A percentile compares a stretch with the other conserved stretches of the same genome.
These are phyloP conservation scores for Podila horticola DNA, from an alignment of 192 early-diverging fungal species.

Conservation along the genomic window DNA sequence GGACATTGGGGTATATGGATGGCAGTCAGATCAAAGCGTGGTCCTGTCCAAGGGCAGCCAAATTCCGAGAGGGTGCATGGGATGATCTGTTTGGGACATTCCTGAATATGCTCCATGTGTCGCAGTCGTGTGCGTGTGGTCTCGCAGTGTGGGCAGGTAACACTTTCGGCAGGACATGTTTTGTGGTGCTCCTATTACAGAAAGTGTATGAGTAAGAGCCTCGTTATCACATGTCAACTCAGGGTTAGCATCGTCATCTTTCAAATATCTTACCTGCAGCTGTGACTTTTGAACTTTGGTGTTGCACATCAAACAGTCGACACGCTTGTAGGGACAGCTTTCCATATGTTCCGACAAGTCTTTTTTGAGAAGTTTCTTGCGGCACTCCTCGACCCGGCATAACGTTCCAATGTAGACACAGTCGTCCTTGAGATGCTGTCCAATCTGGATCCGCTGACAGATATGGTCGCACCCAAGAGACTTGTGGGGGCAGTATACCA, in stretches of 20 bases:
- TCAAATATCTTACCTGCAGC: conserved; percentile 54
- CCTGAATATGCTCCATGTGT: conserved; percentile 54
- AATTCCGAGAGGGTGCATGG: conserved; percentile 56
- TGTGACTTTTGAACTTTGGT: conserved; percentile 58
- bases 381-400: conserved; percentile 67
- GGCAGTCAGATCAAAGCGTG: conserved; percentile 33
- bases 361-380: conserved; percentile 61
- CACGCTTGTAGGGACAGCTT: conserved; percentile 63
- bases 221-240: neutral
- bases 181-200: conserved; percentile 59
- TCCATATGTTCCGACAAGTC: conserved; percentile 65
- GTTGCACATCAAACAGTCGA: conserved; percentile 67
- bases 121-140: conserved; percentile 49
- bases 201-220: neutral
- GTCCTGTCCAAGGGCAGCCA: conserved; percentile 72
- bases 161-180: conserved; percentile 63
- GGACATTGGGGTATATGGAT: conserved; percentile 63
- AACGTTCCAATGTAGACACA: conserved; percentile 61
- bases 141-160: conserved; percentile 66
- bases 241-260: too few species aligned
- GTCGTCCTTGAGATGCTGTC: conserved; percentile 62
- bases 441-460: conserved; percentile 67
- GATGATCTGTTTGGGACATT: conserved; percentile 55
- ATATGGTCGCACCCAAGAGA: conserved; percentile 63
- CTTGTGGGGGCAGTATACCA: conserved; percentile 63